phyloP scores from a whole-genome alignment of 257 asterid species.

The Plantago ovata region DNA sequence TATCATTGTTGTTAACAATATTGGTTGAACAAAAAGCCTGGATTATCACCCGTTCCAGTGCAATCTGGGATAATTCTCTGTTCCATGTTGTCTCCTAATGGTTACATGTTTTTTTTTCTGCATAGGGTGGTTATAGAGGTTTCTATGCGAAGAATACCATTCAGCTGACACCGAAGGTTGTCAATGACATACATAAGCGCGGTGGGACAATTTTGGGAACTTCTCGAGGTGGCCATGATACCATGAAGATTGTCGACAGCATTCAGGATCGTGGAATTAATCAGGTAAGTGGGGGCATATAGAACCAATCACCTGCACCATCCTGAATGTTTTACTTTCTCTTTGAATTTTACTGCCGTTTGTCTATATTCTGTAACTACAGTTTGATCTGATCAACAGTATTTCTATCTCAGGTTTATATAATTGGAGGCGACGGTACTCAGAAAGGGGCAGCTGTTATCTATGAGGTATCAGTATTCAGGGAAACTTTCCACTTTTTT shows the following conservation, averaged over 20 bases:
- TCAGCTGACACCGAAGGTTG: conserved; percentile 65
- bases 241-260: conserved; percentile 86
- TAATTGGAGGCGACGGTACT: conserved; percentile 98
- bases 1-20: conserved; percentile 10
- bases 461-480: conserved; percentile 54
- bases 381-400: conserved; percentile 32
- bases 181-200: conserved; percentile 94
- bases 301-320: conserved; percentile 6
- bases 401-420: conserved; percentile 70
- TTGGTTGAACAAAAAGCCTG: conserved; percentile 3
- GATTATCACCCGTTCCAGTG: conserved; percentile 4
- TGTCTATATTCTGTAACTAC: conserved; percentile 24
- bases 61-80: conserved; percentile 8
- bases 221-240: conserved; percentile 98
- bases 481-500: conserved; percentile 10
- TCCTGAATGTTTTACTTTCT: neutral
- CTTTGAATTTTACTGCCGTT: conserved; percentile 10
- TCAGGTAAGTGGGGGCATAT: conserved; percentile 50
- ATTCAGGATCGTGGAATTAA: conserved; percentile 97
- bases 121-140: conserved; percentile 95
- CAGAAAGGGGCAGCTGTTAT: conserved; percentile 87
- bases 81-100: conserved; percentile 18
- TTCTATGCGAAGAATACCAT: conserved; percentile 83
- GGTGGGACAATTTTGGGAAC: conserved; percentile 96
- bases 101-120: conserved; percentile 23